phyloP scores from a whole-genome alignment of 148 eudicot genomes.

The Cornus kousa region DNA sequence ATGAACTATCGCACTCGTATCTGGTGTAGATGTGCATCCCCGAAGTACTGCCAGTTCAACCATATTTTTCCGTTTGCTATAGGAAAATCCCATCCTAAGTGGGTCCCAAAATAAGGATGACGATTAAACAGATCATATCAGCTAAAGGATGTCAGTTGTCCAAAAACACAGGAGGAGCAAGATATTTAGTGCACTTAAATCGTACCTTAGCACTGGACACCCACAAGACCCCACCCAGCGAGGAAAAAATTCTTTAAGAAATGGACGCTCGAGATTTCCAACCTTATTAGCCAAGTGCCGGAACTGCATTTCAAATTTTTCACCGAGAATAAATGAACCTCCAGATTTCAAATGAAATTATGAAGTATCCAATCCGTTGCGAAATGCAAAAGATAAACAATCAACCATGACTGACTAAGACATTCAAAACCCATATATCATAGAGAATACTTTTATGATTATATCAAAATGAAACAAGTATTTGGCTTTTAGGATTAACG shows the following conservation, averaged over 20 bases:
- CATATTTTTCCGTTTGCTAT: conserved; percentile 86
- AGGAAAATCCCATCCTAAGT: conserved; percentile 89
- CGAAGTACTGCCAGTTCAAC: conserved; percentile 79
- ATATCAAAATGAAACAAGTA: neutral
- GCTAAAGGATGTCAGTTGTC: neutral
- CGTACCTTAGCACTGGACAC: conserved; percentile 86
- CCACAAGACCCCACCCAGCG: conserved; percentile 98
- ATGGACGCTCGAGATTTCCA: conserved; percentile 98
- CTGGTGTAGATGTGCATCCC: conserved; percentile 76
- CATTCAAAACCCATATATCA: neutral
- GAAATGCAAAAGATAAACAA: neutral
- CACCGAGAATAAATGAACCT: neutral
- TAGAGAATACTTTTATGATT: neutral
- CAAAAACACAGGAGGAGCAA: conserved; percentile 6
- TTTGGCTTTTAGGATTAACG: neutral
- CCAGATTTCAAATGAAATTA: neutral
- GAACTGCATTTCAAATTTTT: conserved; percentile 49
- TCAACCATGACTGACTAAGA: neutral
- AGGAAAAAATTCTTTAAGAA: conserved; percentile 91
- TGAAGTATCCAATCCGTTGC: neutral
- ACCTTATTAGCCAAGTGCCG: conserved; percentile 92
- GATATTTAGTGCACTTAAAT: conserved; percentile 5
- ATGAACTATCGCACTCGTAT: conserved; percentile 28
- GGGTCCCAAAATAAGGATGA: conserved; percentile 11
- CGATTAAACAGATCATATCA: conserved; percentile 18